Conservation (phyloP, 2,329 filamentous ascomycete genomes). For the Fusarium cicatricum region DNA sequence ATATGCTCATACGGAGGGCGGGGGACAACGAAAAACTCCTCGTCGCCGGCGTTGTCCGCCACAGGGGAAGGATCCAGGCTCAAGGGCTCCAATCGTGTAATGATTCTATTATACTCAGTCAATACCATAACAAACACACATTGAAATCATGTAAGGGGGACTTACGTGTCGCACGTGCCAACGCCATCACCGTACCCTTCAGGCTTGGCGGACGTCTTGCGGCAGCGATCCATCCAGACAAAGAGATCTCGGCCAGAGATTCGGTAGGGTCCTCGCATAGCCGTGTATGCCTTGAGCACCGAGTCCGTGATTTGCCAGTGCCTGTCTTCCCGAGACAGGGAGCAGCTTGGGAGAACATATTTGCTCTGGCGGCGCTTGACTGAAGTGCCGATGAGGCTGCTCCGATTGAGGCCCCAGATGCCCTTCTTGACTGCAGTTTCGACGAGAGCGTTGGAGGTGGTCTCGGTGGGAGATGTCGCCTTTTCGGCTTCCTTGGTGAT, state of each 20-base stretch:
- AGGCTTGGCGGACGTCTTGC: constrained; percentile 3
- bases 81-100: constrained; percentile 6
- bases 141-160: not conserved
- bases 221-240: constrained; percentile 34
- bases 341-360: not conserved
- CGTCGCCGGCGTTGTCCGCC: not conserved
- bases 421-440: not conserved
- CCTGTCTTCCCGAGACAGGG: not conserved
- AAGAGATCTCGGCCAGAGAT: constrained; percentile 41
- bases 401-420: constrained; percentile 1
- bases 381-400: not conserved
- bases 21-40: constrained; percentile 10
- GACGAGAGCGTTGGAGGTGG: not conserved
- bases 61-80: constrained; percentile 12
- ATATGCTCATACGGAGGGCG: constrained; percentile 21
- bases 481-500: too few relatives aligned
- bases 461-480: not conserved
- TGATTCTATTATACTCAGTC: constrained; percentile 3
- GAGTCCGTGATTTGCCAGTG: constrained; percentile 34
- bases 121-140: not conserved
- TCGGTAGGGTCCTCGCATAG: constrained; percentile 44
- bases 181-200: not conserved
- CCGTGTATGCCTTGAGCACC: constrained; percentile 44
- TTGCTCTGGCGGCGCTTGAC: not conserved
- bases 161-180: constrained; percentile 16